Conservation (phyloP, 2,329 filamentous ascomycete genomes). For the Penicillium sp. region DNA sequence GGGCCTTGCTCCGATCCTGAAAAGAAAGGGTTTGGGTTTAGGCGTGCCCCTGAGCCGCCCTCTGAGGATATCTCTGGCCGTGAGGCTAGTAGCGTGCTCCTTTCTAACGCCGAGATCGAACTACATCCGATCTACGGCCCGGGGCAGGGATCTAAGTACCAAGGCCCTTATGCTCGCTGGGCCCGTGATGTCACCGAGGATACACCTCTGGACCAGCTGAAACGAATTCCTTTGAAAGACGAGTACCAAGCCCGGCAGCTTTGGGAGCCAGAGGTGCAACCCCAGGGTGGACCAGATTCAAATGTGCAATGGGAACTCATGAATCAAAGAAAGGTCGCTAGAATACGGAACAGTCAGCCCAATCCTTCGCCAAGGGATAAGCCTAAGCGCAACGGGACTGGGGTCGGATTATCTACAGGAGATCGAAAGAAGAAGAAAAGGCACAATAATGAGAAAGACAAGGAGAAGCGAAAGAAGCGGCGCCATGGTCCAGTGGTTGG, state of each 20-base stretch:
- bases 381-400: not conserved
- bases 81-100: conserved; percentile 25
- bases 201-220: conserved; percentile 21
- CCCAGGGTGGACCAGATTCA: conserved; percentile 22
- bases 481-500: not conserved
- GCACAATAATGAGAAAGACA: not conserved
- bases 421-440: not conserved
- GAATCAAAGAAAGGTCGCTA: conserved; percentile 27
- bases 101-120: conserved; percentile 36
- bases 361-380: not conserved
- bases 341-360: conserved; percentile 26
- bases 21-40: conserved; percentile 14
- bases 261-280: conserved; percentile 21
- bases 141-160: conserved; percentile 42
- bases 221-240: conserved; percentile 20
- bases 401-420: not conserved
- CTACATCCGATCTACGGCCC: conserved; percentile 39
- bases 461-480: conserved; percentile 8
- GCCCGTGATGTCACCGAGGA: conserved; percentile 29
- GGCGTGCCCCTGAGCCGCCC: not conserved
- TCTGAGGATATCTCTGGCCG: conserved; percentile 26
- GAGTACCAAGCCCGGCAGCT: conserved; percentile 34
- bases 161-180: conserved; percentile 44
- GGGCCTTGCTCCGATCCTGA: conserved; percentile 26
- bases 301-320: conserved; percentile 18